Evolutionary conservation across 257 asterid genomes (phyloP).

Genomic region (Hygrophila difformis): DNA sequence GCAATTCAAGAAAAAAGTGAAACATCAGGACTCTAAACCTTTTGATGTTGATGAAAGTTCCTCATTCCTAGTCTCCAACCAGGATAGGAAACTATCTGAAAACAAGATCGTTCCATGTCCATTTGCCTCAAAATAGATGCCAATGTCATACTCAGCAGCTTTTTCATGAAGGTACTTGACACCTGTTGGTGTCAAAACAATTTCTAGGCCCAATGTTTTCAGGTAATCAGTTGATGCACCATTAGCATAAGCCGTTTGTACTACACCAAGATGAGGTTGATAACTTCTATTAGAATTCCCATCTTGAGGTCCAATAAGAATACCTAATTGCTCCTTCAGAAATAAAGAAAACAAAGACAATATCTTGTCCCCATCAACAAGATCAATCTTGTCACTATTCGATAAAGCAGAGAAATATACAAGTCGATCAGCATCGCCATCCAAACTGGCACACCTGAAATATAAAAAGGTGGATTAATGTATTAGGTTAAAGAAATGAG

Average conservation of each 20-base stretch:
- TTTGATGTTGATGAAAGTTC: conserved; percentile 44
- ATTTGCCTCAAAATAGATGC: conserved; percentile 93
- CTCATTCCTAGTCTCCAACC: conserved; percentile 47
- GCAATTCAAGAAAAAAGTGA: conserved; percentile 9
- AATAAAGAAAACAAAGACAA: conserved; percentile 79
- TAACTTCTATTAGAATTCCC: conserved; percentile 26
- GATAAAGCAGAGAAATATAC: conserved; percentile 66
- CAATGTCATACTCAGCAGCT: conserved; percentile 85
- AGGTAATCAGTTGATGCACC: conserved; percentile 93
- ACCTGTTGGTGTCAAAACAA: conserved; percentile 82
- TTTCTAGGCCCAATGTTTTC: conserved; percentile 65
- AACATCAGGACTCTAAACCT: conserved; percentile 32
- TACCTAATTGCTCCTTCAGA: conserved; percentile 60
- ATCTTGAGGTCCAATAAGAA: conserved; percentile 41
- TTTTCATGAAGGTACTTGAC: conserved; percentile 87
- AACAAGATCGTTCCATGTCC: conserved; percentile 97
- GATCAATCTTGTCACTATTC: conserved; percentile 54
- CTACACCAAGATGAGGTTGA: conserved; percentile 55
- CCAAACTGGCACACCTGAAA: conserved; percentile 98
- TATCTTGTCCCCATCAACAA: conserved; percentile 96
- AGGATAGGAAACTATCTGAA: conserved; percentile 48
- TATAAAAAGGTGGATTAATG: conserved; percentile 36
- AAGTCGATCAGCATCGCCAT: conserved; percentile 95
- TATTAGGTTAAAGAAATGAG: too few species aligned
- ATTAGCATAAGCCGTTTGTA: conserved; percentile 96